Conservation (phyloP, 2,329 filamentous ascomycete genomes). For the Sporothrix schenckii region DNA sequence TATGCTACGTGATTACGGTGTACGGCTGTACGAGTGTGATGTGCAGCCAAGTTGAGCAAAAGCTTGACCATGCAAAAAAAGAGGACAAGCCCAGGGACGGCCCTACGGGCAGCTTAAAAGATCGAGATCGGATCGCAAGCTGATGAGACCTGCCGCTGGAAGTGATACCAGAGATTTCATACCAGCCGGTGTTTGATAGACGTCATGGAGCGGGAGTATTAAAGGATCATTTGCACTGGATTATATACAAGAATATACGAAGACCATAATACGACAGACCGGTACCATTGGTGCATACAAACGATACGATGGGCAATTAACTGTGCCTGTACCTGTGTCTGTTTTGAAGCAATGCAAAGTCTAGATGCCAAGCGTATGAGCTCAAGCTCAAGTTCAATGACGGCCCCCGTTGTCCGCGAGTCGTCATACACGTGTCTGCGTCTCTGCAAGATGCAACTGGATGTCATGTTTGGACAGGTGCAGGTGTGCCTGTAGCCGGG, state of each 20-base stretch:
- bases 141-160: not conserved
- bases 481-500: not conserved
- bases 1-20: too few species aligned
- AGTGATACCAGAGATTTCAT: not conserved
- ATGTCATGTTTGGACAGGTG: constrained; percentile 4
- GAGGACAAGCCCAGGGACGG: not conserved
- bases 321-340: not conserved
- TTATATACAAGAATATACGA: not conserved
- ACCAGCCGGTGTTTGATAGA: not conserved
- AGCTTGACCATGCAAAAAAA: not conserved
- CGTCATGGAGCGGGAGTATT: not conserved
- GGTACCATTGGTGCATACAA: not conserved
- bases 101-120: not conserved
- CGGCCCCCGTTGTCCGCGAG: not conserved
- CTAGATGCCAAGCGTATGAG: too few species aligned
- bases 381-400: not conserved
- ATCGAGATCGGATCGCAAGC: not conserved
- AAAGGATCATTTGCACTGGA: not conserved
- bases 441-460: not conserved
- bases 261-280: too few species aligned
- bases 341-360: not conserved
- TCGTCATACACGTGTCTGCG: not conserved
- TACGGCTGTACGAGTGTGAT: not conserved
- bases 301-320: not conserved
- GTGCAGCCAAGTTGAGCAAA: not conserved